Base-by-base conservation (phyloP, 2,329 filamentous ascomycete genomes). In the Cladosporium sphaerospermum region DNA sequence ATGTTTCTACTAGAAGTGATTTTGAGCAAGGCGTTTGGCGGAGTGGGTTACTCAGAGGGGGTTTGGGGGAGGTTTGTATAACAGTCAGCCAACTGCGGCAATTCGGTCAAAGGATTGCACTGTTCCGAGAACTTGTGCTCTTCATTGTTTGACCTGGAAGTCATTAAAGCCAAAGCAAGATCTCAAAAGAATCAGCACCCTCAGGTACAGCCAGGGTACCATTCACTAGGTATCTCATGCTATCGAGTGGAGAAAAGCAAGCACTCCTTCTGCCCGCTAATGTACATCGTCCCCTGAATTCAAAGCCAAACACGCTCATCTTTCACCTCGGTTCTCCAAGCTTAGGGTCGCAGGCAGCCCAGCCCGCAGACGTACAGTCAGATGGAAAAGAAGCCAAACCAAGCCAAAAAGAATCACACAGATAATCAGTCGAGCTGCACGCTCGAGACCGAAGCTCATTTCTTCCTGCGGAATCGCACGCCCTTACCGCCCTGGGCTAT, bases 401-500 rank as follows among this genome's bases (percentile, higher is more conserved):
- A 28, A 28, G 23, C 23, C 23, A 28, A 2, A 28, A 28, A 7
- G 2, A 28, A 7, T 36, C 34, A n/a, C 34, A 9, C 10, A n/a
- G 6, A 36, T 36, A 5, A 36, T 36, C 10, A n/a, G 6, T 36
- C 34, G 7, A 7, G 23, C 34, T 11, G 4, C 1, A 36, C 10
- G 34, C 34, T 36, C n/a, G 34, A 36, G 3, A 4, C n/a, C 34
- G 4, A 36, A 4, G 9, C 32, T 51, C 31, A 51, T 42, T 44
- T 44, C 16, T 40, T 44, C 40, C 28, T 51, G 10, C 47, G 39
- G 39, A 51, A 51, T 2, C 47, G 28, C 13, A 51, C 43, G 7
- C 39, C 47, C 18, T 53, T 53, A 4, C 84, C 79, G 28, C 75
- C 73, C 61, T 76, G 77, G 16, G 78, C 78, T 44, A 81, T 74